phyloP scores from a whole-genome alignment of 495 filamentous ascomycete genomes.

The Apiosordaria backusii region DNA sequence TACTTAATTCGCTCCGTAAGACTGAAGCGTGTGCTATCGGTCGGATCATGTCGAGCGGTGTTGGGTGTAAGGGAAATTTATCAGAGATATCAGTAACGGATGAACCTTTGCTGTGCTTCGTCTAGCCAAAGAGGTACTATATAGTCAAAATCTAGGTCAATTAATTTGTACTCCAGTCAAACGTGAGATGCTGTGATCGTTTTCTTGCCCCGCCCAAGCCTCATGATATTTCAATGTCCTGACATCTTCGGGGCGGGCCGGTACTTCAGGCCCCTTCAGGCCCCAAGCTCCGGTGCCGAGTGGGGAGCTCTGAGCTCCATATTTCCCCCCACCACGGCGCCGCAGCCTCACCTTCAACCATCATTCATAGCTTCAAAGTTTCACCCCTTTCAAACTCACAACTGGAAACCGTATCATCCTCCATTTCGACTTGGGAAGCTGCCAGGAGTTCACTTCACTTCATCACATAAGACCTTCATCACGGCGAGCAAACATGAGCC shows the following conservation, averaged over 20 bases:
- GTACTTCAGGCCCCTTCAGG: too few species aligned
- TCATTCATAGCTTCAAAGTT: neutral
- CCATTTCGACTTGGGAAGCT: neutral
- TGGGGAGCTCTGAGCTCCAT: neutral
- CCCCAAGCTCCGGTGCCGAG: neutral
- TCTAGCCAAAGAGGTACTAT: too few species aligned
- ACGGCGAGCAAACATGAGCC: conserved; percentile 37
- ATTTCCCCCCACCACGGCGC: neutral
- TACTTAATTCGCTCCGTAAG: too few species aligned
- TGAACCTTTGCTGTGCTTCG: too few species aligned
- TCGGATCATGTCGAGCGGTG: too few species aligned
- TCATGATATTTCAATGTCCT: neutral
- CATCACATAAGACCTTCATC: neutral
- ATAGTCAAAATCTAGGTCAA: too few species aligned
- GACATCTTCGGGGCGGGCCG: neutral
- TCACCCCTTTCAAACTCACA: neutral
- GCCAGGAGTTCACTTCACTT: neutral
- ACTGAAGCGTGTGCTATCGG: too few species aligned
- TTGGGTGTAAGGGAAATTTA: too few species aligned
- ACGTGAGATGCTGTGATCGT: too few species aligned
- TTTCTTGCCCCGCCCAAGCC: too few species aligned
- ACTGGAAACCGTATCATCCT: conserved; percentile 11
- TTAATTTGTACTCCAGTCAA: too few species aligned
- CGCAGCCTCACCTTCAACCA: neutral
- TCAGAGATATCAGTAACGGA: too few species aligned